Evolutionary conservation across 176 grass and related monocot genomes (phyloP).

Genomic region (Zoysia japonica): DNA sequence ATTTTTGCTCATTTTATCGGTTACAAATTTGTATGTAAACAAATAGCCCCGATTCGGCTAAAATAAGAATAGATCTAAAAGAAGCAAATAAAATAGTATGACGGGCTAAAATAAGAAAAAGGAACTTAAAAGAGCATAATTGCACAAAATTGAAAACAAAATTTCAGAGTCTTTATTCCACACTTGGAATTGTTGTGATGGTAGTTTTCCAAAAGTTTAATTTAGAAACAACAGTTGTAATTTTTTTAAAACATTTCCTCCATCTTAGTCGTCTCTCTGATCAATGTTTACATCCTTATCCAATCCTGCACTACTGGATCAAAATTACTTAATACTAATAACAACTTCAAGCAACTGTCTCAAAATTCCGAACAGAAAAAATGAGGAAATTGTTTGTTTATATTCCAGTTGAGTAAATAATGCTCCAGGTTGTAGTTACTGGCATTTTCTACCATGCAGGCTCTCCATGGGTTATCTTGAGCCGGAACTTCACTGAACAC

Average conservation of each 20-base stretch:
- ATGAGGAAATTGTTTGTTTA: background rate
- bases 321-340: background rate
- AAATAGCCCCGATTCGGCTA: background rate
- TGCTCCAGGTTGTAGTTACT: background rate
- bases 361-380: background rate
- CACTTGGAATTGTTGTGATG: background rate
- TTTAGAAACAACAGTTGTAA: background rate
- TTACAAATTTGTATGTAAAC: background rate
- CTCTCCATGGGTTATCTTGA: constrained; percentile 86
- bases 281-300: background rate
- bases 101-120: background rate
- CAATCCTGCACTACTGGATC: background rate
- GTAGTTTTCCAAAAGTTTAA: background rate
- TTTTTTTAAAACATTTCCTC: background rate
- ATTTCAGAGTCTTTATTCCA: background rate
- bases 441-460: constrained; percentile 39
- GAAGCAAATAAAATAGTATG: background rate
- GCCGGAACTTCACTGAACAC: constrained; percentile 66
- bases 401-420: background rate
- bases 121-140: background rate
- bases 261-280: background rate
- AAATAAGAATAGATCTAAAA: background rate
- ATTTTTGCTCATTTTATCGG: background rate
- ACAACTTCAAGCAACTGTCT: background rate
- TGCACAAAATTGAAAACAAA: background rate